Conservation (phyloP, 2,329 filamentous ascomycete genomes). For the Alternaria viburni region DNA sequence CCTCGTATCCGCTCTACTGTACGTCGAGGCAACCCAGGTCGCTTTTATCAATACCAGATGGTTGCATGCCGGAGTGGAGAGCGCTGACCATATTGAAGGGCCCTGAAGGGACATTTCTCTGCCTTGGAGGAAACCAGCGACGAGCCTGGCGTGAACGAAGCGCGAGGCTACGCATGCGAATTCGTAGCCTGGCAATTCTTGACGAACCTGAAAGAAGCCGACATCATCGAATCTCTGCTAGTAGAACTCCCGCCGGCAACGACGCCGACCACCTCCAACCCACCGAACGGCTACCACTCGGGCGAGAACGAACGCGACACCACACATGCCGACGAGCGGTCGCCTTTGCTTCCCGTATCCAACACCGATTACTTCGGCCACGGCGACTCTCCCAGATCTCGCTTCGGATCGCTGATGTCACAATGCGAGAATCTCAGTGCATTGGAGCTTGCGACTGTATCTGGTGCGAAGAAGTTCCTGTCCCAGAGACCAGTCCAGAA, state of each 20-base stretch:
- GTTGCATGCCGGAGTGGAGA: background rate
- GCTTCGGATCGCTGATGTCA: constrained; percentile 68
- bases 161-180: constrained; percentile 76
- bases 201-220: constrained; percentile 71
- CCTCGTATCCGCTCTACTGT: constrained; percentile 77
- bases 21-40: constrained; percentile 44
- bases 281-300: constrained; percentile 7
- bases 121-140: constrained; percentile 63
- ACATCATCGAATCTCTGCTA: constrained; percentile 76
- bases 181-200: constrained; percentile 82
- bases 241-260: constrained; percentile 67
- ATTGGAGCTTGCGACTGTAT: constrained; percentile 83
- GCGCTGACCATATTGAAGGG: constrained; percentile 55
- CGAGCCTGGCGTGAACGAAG: constrained; percentile 69
- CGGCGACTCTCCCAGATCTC: constrained; percentile 41
- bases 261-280: constrained; percentile 19
- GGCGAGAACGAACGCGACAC: constrained; percentile 19
- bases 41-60: background rate
- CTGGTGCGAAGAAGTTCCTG: constrained; percentile 82
- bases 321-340: constrained; percentile 25
- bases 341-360: constrained; percentile 31
- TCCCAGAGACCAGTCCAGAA: constrained; percentile 81
- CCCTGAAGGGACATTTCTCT: constrained; percentile 76
- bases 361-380: constrained; percentile 33
- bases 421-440: constrained; percentile 83